phyloP scores from a whole-genome alignment of 140 eudicot genomes.

The Stevia rebaudiana region DNA sequence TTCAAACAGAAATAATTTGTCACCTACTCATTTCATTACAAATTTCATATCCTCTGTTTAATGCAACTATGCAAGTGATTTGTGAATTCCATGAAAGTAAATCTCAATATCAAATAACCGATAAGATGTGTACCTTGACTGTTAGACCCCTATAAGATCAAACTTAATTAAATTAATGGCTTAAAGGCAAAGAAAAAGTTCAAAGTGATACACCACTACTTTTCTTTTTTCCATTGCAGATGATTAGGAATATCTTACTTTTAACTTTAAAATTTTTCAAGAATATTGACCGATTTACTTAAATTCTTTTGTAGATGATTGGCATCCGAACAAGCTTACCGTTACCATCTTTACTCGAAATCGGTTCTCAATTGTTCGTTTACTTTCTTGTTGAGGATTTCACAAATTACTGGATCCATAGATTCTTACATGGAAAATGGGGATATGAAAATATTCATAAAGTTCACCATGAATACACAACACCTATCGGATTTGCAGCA shows the following conservation, averaged over 20 bases:
- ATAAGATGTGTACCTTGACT: not conserved
- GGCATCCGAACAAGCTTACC: conserved; percentile 90
- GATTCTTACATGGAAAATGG: conserved; percentile 79
- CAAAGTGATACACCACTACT: conserved; percentile 9
- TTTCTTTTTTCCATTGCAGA: conserved; percentile 16
- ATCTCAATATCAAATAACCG: not conserved
- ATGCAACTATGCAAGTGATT: not conserved
- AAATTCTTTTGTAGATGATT: conserved; percentile 48
- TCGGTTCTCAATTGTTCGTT: conserved; percentile 52
- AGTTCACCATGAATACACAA: conserved; percentile 91
- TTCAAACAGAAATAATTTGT: not conserved
- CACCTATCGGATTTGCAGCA: conserved; percentile 91
- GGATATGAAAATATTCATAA: conserved; percentile 82
- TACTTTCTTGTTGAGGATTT: conserved; percentile 83
- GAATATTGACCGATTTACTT: conserved; percentile 20
- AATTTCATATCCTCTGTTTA: not conserved
- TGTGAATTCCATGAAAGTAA: conserved; percentile 13
- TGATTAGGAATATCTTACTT: conserved; percentile 34
- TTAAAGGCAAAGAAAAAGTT: conserved; percentile 19
- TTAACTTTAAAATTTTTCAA: conserved; percentile 20
- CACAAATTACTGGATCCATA: conserved; percentile 83
- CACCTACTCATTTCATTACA: not conserved
- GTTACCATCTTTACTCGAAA: conserved; percentile 69
- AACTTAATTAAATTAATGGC: not conserved
- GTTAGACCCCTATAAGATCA: conserved; percentile 7